phyloP scores from a whole-genome alignment of 257 asterid genomes.

The Penstemon eatonii region DNA sequence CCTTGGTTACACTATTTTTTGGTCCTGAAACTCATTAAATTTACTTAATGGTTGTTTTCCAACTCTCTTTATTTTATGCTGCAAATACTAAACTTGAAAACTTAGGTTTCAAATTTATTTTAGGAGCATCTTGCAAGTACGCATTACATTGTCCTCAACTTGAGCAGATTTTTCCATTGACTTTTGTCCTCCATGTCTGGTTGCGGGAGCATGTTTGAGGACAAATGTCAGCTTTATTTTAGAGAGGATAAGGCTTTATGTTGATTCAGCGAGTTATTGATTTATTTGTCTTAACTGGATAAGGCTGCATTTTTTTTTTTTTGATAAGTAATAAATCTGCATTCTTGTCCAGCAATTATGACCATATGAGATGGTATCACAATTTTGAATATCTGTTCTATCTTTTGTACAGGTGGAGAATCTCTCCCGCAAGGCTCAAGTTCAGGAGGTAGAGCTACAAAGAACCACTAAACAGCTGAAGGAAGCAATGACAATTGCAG shows the following conservation, averaged over 20 bases:
- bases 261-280: conserved; percentile 9
- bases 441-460: conserved; percentile 81
- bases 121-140: conserved; percentile 13
- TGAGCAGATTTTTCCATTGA: conserved; percentile 4
- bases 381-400: conserved; percentile 19
- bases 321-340: not conserved
- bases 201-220: conserved; percentile 9
- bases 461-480: conserved; percentile 73
- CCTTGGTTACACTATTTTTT: not conserved
- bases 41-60: conserved; percentile 7
- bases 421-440: conserved; percentile 73
- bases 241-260: conserved; percentile 18
- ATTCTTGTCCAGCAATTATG: conserved; percentile 3
- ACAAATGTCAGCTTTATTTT: conserved; percentile 23
- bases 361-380: conserved; percentile 6
- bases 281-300: conserved; percentile 17
- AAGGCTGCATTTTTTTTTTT: not conserved
- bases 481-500: conserved; percentile 82
- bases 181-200: conserved; percentile 12
- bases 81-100: conserved; percentile 1
- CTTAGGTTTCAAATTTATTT: conserved; percentile 1
- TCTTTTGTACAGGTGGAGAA: conserved; percentile 61
- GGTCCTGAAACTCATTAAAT: conserved; percentile 9
- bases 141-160: conserved; percentile 3
- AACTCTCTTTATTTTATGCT: not conserved